Conservation (phyloP, 805 yeast genomes). For the Metschnikowia lachancei region DNA sequence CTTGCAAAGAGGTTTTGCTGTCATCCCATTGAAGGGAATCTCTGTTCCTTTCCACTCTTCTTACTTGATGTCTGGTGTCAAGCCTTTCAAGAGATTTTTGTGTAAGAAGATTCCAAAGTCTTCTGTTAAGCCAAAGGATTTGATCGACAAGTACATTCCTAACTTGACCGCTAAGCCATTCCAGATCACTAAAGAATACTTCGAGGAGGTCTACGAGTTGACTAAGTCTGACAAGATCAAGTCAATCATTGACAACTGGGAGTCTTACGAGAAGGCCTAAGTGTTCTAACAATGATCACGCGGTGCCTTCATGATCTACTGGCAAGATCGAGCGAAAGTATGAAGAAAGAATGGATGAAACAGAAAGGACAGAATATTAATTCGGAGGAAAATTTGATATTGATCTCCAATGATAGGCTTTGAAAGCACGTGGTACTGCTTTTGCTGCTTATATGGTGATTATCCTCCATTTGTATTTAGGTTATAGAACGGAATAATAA, state of each 20-base stretch:
- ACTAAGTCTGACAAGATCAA: conserved; percentile 91
- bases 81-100: conserved; percentile 97
- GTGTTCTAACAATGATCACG: not conserved
- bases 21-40: conserved; percentile 96
- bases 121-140: conserved; percentile 90
- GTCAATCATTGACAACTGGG: conserved; percentile 93
- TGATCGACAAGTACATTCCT: conserved; percentile 95
- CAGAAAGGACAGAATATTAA: not conserved
- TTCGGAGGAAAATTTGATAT: conserved; percentile 8
- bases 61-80: conserved; percentile 97
- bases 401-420: not conserved
- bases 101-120: conserved; percentile 92
- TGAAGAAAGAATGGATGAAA: not conserved
- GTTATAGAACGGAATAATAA: conserved; percentile 10
- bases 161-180: conserved; percentile 98
- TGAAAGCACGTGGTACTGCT: conserved; percentile 23
- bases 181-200: conserved; percentile 92
- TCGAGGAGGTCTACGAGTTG: conserved; percentile 89
- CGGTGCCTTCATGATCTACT: conserved; percentile 1
- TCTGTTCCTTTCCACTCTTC: conserved; percentile 99
- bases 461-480: conserved; percentile 9
- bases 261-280: conserved; percentile 60
- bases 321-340: conserved; percentile 1
- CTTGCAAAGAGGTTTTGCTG: conserved; percentile 96
- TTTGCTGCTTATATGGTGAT: not conserved